phyloP scores from a whole-genome alignment of 129 eudicot genomes.

The Tagetes erecta region DNA sequence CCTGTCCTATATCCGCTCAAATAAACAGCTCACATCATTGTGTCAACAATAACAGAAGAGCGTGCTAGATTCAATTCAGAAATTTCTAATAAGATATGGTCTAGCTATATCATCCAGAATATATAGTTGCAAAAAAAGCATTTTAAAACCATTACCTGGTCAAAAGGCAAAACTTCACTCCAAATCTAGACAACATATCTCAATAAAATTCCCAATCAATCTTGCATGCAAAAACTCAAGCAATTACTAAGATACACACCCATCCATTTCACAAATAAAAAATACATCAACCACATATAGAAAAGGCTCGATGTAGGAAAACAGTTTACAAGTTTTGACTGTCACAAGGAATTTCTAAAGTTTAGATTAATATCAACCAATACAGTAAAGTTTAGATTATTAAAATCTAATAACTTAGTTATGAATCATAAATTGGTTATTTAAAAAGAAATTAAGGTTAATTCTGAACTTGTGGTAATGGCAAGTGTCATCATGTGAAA shows the following conservation, averaged over 20 bases:
- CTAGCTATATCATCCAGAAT: not conserved
- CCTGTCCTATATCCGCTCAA: conserved; percentile 11
- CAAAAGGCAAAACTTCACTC: not conserved
- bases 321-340: too few species aligned
- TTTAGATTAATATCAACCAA: too few species aligned
- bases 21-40: conserved; percentile 6
- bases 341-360: too few species aligned
- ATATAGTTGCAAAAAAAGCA: not conserved
- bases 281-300: not conserved
- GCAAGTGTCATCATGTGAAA: too few species aligned
- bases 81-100: too few species aligned
- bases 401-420: too few species aligned
- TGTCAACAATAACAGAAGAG: not conserved
- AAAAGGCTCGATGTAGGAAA: too few species aligned
- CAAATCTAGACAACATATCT: not conserved
- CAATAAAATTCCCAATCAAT: conserved; percentile 21
- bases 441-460: too few species aligned
- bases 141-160: not conserved
- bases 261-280: conserved; percentile 12
- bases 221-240: conserved; percentile 3
- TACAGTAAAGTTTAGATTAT: too few species aligned
- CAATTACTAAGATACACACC: not conserved
- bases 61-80: too few species aligned
- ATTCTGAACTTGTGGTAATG: too few species aligned
- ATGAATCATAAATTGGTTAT: too few species aligned